Conservation (phyloP, 1,284 basidiomycete species). For the Cryptococcus depauperatus region DNA sequence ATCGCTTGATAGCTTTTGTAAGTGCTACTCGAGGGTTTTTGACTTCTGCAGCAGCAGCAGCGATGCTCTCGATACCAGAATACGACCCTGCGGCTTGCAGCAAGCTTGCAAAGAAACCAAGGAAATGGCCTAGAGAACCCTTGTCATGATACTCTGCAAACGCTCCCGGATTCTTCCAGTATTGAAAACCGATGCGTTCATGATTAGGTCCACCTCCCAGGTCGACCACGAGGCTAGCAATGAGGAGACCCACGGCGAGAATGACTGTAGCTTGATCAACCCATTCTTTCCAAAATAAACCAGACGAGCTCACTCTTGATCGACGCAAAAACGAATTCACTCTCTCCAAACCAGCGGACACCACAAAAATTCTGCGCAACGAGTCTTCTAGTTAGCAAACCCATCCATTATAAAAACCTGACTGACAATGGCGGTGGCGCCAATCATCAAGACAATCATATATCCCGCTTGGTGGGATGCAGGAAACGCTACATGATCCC, state of each 20-base stretch:
- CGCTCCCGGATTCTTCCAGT: constrained; percentile 47
- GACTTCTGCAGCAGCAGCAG: constrained; percentile 14
- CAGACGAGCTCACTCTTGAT: too few relatives aligned
- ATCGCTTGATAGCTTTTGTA: constrained; percentile 13
- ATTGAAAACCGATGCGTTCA: constrained; percentile 43
- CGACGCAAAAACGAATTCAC: constrained; percentile 50
- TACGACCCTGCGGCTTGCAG: constrained; percentile 53
- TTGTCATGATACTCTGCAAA: constrained; percentile 28
- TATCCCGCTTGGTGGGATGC: constrained; percentile 12
- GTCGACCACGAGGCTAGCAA: constrained; percentile 56
- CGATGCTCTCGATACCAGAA: constrained; percentile 31
- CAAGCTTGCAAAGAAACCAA: constrained; percentile 8
- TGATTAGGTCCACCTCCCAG: constrained; percentile 41
- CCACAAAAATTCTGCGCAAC: too few relatives aligned
- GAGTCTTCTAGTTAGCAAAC: too few relatives aligned
- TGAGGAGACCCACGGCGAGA: constrained; percentile 52
- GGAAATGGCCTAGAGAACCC: background rate
- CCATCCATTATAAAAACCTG: constrained; percentile 65
- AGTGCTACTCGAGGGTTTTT: constrained; percentile 10
- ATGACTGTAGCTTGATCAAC: too few relatives aligned
- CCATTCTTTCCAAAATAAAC: too few relatives aligned
- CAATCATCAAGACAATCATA: constrained; percentile 51
- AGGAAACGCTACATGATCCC: constrained; percentile 22
- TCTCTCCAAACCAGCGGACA: constrained; percentile 50
- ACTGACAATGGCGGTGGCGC: constrained; percentile 66